Percentiles rank a stretch among this genome's conserved stretches.
phyloP scores from a whole-genome alignment of 2,329 filamentous ascomycete species.

The Chaetomiaceae sp. region DNA sequence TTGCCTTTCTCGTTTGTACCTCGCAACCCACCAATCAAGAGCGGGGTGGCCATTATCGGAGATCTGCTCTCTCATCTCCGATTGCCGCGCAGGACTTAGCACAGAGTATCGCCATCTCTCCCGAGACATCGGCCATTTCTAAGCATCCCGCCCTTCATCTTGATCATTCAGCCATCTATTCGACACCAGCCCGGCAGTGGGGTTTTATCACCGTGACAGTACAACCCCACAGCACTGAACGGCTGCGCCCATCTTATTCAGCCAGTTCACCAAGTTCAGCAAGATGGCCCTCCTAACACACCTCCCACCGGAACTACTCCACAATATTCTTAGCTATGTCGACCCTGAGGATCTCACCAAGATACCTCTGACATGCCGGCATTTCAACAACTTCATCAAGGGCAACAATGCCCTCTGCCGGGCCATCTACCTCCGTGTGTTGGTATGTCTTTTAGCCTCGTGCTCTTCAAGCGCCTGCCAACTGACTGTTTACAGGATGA shows the following conservation, averaged over 20 bases:
- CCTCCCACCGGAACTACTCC: conserved; percentile 60
- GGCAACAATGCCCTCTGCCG: conserved; percentile 58
- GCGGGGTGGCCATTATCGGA: background rate
- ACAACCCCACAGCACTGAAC: too few relatives aligned
- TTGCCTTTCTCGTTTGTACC: too few relatives aligned
- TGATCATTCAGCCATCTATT: background rate
- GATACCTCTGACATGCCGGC: conserved; percentile 49
- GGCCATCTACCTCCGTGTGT: conserved; percentile 54
- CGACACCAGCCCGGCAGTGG: background rate
- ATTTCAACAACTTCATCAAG: conserved; percentile 50
- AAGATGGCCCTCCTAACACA: conserved; percentile 30
- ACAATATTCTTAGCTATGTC: conserved; percentile 55
- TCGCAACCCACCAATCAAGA: background rate
- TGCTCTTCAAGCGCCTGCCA: background rate
- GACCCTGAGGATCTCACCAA: conserved; percentile 52
- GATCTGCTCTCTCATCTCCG: background rate
- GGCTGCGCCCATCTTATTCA: too few relatives aligned
- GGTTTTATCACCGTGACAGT: background rate
- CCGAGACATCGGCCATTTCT: conserved; percentile 8
- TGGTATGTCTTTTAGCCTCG: conserved; percentile 40
- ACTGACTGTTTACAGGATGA: conserved; percentile 33
- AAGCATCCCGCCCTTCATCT: too few relatives aligned
- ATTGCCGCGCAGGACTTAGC: background rate
- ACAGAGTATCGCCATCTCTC: background rate
- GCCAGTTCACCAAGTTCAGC: background rate